These are phyloP conservation scores for Orbilia brochopaga DNA, from an alignment of 2,329 filamentous ascomycete species.

Conservation along the genomic window DNA sequence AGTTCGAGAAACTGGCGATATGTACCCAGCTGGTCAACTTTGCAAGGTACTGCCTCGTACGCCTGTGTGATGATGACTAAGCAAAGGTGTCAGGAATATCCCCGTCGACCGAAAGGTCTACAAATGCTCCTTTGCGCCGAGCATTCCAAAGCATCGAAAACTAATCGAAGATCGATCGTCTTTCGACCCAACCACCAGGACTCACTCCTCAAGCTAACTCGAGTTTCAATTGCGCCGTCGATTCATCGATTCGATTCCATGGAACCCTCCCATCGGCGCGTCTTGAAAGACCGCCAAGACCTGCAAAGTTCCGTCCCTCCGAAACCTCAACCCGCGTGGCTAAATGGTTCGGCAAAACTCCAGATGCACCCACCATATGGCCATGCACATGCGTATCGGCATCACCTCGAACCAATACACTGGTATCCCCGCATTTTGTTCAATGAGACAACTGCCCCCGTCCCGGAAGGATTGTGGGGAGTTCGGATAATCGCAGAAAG, in stretches of 20 bases:
- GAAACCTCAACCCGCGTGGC: slow-evolving; percentile 38
- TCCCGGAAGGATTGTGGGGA: slow-evolving; percentile 44
- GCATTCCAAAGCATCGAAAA: background rate
- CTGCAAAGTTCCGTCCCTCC: slow-evolving; percentile 26
- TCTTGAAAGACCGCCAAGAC: background rate
- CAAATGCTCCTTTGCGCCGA: no score
- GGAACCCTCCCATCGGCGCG: background rate
- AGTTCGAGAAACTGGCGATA: no score
- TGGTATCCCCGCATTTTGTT: slow-evolving; percentile 38
- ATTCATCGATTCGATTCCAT: background rate
- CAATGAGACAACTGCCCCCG: slow-evolving; percentile 12
- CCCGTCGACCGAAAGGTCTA: no score
- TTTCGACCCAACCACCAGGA: background rate
- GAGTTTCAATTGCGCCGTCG: background rate
- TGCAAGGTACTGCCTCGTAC: no score
- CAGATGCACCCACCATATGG: no score
- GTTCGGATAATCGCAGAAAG: slow-evolving; percentile 27
- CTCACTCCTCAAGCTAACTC: no score
- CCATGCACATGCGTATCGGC: slow-evolving; percentile 5
- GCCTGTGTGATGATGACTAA: no score
- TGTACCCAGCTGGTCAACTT: no score
- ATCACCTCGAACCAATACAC: background rate
- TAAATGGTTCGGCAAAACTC: slow-evolving; percentile 38
- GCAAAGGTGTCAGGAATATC: no score
- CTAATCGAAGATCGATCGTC: background rate